Base-by-base conservation (phyloP, 257 asterid genomes). In the Verbena officinalis region DNA sequence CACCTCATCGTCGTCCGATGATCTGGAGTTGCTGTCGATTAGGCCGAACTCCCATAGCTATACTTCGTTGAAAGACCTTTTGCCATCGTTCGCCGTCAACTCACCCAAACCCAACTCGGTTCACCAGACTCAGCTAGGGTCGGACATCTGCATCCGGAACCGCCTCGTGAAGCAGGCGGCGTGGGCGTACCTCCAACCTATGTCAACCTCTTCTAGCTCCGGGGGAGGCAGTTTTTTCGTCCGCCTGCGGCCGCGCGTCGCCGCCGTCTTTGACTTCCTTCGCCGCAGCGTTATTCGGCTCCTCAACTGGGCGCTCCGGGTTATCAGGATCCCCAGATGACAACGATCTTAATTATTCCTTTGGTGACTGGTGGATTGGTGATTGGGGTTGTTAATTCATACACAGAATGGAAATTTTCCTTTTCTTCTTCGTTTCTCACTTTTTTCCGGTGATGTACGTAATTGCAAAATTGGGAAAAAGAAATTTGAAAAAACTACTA, bases 101-200 rank as follows among this genome's bases (percentile, higher is more conserved):
- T 90, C 97, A 0, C 95, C 95, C 19, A 70, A 64, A 48, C 73
- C 89, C 39, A 52, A 17, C 12, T 31, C 59, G 62, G 69, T 55
- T 59, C 68, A 66, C 24, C 53, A 33, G 24, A 46, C 58, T 2
- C 82, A 39, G 22, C 67, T 74, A 14, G 84, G 86, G 34, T 73
- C 89, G 40, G 87, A 87, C 14, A 92, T 92, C 77, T 74, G 90
- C 45, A 92, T 92, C 71, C 80, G 88, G 1, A 87, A 92, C 61
- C 92, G 84, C 7, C 89, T 89, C 70, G 90, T 87, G 31, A 85
- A 91, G 80, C 97, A 89, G 82, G 96, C 97, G 36, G 97, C 98
- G 12, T 83, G 92, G 95, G 96, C 98, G 14, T 92, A 92, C 71
- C 95, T 92, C 72, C 97, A 83, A 79, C 98, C 98, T 63, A 89